Evolutionary conservation across 352 stramenopile species (phyloP).

Genomic region (Phytophthora hibernalis): DNA sequence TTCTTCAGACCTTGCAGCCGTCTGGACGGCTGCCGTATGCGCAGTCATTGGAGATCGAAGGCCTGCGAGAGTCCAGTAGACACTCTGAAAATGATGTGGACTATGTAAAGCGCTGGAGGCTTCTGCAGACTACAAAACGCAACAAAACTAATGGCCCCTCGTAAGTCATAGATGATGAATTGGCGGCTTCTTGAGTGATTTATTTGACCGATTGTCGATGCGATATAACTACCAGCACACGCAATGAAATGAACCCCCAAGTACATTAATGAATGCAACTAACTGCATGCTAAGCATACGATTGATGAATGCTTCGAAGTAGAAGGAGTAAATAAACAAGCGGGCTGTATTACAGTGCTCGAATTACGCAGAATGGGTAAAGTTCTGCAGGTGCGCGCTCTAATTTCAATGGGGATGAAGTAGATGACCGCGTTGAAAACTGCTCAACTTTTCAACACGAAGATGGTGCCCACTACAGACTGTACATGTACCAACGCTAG

Average conservation of each 20-base stretch:
- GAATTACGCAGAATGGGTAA: no score
- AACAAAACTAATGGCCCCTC: conserved; percentile 8
- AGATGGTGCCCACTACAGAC: no score
- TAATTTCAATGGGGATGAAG: no score
- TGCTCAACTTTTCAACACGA: no score
- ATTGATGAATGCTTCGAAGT: no score
- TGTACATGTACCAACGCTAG: no score
- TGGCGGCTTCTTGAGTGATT: background rate
- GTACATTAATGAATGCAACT: background rate
- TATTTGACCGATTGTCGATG: no score
- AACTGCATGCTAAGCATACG: background rate
- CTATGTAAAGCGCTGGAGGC: conserved; percentile 50
- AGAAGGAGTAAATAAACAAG: no score
- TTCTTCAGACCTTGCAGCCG: conserved; percentile 56
- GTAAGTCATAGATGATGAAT: conserved; percentile 4
- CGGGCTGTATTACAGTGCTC: no score
- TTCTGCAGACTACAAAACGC: conserved; percentile 23
- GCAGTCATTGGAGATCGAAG: conserved; percentile 83
- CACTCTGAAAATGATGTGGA: conserved; percentile 46
- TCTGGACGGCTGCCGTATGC: conserved; percentile 76
- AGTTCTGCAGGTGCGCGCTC: no score
- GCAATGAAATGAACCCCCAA: conserved; percentile 1
- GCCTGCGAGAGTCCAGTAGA: conserved; percentile 72
- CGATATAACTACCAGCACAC: no score
- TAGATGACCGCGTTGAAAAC: no score